These are phyloP conservation scores for Nannochloropsis granulata DNA, from an alignment of 108 stramenopile species.

Conservation along the genomic window DNA sequence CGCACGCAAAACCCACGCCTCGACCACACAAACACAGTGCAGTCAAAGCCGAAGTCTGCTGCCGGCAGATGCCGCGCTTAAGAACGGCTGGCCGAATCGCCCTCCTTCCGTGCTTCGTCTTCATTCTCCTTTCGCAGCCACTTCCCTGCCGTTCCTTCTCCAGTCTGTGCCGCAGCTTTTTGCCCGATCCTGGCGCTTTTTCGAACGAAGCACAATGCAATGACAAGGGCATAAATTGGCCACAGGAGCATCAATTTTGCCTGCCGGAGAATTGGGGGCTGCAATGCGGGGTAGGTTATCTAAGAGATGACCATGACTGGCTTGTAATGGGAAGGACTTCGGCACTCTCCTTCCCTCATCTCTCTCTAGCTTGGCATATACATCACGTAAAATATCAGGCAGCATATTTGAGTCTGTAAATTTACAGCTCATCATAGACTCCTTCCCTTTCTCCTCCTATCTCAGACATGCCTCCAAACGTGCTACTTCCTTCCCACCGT, in stretches of 20 bases:
- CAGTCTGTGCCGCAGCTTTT: not conserved
- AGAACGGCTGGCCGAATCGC: not conserved
- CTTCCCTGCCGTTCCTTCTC: not conserved
- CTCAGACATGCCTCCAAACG: not conserved
- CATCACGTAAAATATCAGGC: too few species aligned
- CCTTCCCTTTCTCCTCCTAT: not conserved
- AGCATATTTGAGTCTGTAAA: not conserved
- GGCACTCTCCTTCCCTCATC: too few species aligned
- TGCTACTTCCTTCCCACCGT: not conserved
- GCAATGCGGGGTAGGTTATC: not conserved
- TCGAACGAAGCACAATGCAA: not conserved
- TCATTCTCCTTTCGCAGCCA: not conserved
- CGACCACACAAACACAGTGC: too few species aligned
- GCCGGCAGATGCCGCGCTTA: not conserved
- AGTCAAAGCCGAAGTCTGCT: too few species aligned
- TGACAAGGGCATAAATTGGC: not conserved
- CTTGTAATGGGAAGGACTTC: too few species aligned
- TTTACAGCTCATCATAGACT: not conserved
- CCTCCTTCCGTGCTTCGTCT: not conserved
- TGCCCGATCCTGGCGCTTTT: not conserved
- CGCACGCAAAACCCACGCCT: too few species aligned
- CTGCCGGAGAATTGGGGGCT: not conserved
- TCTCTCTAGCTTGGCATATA: too few species aligned
- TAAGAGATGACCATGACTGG: too few species aligned
- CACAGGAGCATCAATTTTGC: not conserved